Evolutionary conservation across 1,284 basidiomycete species (phyloP), one percentile per base, ranked within the genome.

Genomic region (Puccinia triticina): DNA sequence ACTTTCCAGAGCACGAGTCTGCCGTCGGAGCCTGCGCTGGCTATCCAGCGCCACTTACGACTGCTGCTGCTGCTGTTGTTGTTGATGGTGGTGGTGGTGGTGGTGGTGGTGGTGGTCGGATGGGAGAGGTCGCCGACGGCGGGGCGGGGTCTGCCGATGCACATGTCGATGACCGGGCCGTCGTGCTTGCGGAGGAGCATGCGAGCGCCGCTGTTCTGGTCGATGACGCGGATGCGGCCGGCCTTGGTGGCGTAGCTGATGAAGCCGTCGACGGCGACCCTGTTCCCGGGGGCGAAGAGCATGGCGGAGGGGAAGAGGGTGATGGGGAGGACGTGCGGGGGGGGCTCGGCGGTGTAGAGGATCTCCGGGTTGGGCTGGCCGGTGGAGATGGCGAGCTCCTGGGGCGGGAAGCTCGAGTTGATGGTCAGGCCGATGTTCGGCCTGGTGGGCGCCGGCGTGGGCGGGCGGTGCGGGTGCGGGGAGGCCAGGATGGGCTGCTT

Each of bases 211-310:
- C 66, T 71, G 66, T 71, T 79, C 29, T 79, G 77, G 57, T 79
- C 77, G 48, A 79, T 79, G 32, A 79, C 77, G 40, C 77, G 32
- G 46, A 79, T 79, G 7, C 77, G 37, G 2, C 77, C 77, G n/a
- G 55, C 77, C 69, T 79, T 79, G 23, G 77, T 79, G 43, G 77
- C 77, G 55, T 79, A 79, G 23, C 64, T 71, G 34, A 79, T 79
- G 46, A 79, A 79, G 11, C 77, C 77, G 43, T 79, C 77, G 29
- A 79, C 77, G 32, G 77, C 77, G 11, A 79, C 77, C 69, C 55
- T 79, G 18, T 55, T 48, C 16, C 77, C 77, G 34, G 64, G 32
- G 10, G 77, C 16, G 50, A 71, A 79, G 43, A 32, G 11, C 23
- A 79, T 34, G 16, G 1, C 34, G 14, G 64, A 55, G 10, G 77